Conservation (phyloP, 2,329 filamentous ascomycete species). For the Hymenoscyphus salicellus region DNA sequence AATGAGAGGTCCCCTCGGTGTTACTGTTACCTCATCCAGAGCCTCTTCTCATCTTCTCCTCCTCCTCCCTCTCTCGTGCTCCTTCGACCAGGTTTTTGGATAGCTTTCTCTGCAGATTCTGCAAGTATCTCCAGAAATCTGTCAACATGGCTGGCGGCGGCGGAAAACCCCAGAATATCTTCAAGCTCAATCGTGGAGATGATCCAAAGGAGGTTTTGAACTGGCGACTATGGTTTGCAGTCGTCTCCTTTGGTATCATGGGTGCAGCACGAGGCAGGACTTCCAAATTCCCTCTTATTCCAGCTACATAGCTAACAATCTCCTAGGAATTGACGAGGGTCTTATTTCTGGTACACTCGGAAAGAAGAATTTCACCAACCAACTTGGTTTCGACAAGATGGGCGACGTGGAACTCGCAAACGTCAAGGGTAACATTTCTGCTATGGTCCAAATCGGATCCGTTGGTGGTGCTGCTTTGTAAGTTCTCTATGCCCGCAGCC, state of each 20-base stretch:
- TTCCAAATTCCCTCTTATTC: not conserved
- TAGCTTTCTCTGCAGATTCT: not conserved
- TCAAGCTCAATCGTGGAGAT: conserved; percentile 59
- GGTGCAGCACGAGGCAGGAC: conserved; percentile 65
- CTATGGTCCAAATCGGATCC: conserved; percentile 78
- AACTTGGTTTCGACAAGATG: conserved; percentile 57
- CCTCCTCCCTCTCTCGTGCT: not conserved
- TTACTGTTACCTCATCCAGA: not conserved
- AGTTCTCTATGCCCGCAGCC: conserved; percentile 17
- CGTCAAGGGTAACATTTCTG: conserved; percentile 72
- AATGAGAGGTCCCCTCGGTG: not conserved
- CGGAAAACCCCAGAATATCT: conserved; percentile 60
- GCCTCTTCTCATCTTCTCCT: not conserved
- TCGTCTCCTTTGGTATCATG: conserved; percentile 70
- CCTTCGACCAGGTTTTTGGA: not conserved
- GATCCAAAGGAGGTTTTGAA: conserved; percentile 72
- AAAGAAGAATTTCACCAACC: conserved; percentile 59
- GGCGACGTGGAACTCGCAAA: conserved; percentile 55
- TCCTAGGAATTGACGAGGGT: conserved; percentile 59
- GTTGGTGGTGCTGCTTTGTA: conserved; percentile 66
- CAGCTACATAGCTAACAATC: conserved; percentile 38
- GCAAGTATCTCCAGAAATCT: not conserved
- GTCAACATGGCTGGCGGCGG: conserved; percentile 47
- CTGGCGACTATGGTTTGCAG: conserved; percentile 75
- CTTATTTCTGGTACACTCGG: conserved; percentile 71